These are phyloP conservation scores for Cladosporium cucumerinum DNA, from an alignment of 2,329 filamentous ascomycete genomes.

Conservation along the genomic window DNA sequence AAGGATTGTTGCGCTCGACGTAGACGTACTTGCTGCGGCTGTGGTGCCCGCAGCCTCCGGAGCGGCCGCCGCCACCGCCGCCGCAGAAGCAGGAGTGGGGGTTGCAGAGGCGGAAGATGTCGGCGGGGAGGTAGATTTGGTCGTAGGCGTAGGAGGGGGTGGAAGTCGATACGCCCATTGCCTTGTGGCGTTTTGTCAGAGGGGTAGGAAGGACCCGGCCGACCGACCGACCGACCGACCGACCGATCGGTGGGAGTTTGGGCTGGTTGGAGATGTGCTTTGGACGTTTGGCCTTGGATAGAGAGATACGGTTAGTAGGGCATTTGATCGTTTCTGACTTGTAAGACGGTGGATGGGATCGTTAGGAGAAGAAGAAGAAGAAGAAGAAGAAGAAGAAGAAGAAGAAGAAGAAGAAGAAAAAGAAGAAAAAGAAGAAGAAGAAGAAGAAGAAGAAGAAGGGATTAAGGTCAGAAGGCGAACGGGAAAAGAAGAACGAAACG, in stretches of 20 bases:
- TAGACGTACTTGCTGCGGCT: slow-evolving; percentile 25
- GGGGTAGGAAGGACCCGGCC: no score
- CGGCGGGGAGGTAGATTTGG: slow-evolving; percentile 27
- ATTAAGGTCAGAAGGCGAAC: no score
- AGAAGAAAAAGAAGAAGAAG: background rate
- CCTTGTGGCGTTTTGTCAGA: background rate
- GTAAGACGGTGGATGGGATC: no score
- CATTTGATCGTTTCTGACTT: no score
- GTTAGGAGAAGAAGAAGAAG: no score
- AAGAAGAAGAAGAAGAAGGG: background rate
- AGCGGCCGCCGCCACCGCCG: slow-evolving; percentile 16
- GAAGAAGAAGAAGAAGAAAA: background rate
- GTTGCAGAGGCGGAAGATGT: slow-evolving; percentile 26
- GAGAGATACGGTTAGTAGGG: no score
- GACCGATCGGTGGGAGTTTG: no score
- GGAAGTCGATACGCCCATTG: slow-evolving; percentile 29
- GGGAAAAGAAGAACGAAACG: background rate
- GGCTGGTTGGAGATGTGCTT: no score
- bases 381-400: no score
- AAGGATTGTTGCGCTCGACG: slow-evolving; percentile 25
- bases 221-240: no score
- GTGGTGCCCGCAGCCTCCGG: slow-evolving; percentile 3
- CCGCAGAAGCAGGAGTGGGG: slow-evolving; percentile 25
- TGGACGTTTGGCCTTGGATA: no score
- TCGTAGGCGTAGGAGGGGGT: slow-evolving; percentile 18